Evolutionary conservation across 116 monocot genomes (phyloP).

Genomic region (Dioscorea cayenensis): DNA sequence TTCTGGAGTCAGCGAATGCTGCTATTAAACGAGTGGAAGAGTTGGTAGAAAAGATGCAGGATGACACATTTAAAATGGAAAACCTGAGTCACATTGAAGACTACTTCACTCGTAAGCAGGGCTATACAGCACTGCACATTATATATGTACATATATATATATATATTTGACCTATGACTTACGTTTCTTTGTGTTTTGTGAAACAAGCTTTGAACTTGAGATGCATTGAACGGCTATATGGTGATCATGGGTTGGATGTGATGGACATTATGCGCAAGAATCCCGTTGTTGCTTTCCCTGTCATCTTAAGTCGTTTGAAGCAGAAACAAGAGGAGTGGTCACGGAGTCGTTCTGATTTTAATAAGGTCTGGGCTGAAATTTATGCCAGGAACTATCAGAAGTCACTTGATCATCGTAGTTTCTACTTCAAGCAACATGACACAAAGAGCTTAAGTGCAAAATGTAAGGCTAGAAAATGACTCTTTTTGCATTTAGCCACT

Average conservation of each 20-base stretch:
- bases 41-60: slow-evolving; percentile 73
- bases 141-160: not conserved
- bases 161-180: not conserved
- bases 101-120: slow-evolving; percentile 64
- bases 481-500: not conserved
- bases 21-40: slow-evolving; percentile 74
- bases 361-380: slow-evolving; percentile 44
- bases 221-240: slow-evolving; percentile 47
- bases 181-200: not conserved
- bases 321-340: slow-evolving; percentile 44
- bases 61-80: slow-evolving; percentile 63
- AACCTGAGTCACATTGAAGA: slow-evolving; percentile 70
- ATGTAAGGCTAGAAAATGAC: slow-evolving; percentile 30
- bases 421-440: slow-evolving; percentile 99
- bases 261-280: slow-evolving; percentile 39
- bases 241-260: slow-evolving; percentile 35
- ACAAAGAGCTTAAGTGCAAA: slow-evolving; percentile 90
- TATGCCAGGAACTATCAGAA: slow-evolving; percentile 45
- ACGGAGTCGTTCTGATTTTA: slow-evolving; percentile 30
- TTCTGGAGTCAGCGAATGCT: slow-evolving; percentile 81
- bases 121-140: not conserved
- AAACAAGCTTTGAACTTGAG: slow-evolving; percentile 23
- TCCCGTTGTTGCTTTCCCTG: slow-evolving; percentile 30
- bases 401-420: slow-evolving; percentile 53
- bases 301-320: slow-evolving; percentile 40